These are phyloP conservation scores for Phenoliferia sp. DNA, from an alignment of 1,284 basidiomycete genomes.

Conservation along the genomic window DNA sequence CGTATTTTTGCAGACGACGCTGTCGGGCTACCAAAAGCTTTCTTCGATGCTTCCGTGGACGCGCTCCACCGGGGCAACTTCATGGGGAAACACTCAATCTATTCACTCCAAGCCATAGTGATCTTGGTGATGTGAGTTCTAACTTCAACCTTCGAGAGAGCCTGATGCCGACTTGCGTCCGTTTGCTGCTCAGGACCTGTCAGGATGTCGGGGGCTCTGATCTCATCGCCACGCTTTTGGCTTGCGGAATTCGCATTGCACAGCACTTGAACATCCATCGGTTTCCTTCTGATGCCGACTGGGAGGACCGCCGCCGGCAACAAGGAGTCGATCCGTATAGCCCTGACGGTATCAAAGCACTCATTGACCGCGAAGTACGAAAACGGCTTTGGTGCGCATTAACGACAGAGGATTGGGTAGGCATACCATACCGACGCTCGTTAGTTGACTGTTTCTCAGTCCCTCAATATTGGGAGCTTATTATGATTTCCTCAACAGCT, in stretches of 20 bases:
- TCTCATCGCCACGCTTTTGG: constrained; percentile 27
- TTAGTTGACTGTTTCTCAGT: background rate
- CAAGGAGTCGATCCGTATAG: constrained; percentile 24
- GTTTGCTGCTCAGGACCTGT: background rate
- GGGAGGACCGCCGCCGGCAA: constrained; percentile 17
- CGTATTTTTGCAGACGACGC: background rate
- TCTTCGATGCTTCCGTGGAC: constrained; percentile 23
- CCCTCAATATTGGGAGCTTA: background rate
- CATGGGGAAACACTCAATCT: constrained; percentile 23
- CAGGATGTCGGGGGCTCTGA: constrained; percentile 12
- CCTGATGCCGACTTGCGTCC: background rate
- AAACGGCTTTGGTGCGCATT: constrained; percentile 29
- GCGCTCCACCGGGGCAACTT: constrained; percentile 25
- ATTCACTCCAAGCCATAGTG: constrained; percentile 21
- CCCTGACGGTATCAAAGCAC: constrained; percentile 15
- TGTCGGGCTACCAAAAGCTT: constrained; percentile 11
- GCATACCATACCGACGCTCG: background rate
- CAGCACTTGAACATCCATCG: constrained; percentile 26
- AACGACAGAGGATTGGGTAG: constrained; percentile 10
- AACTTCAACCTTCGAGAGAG: background rate
- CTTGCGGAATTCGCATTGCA: constrained; percentile 23
- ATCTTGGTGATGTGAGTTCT: constrained; percentile 15
- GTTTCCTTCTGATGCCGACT: constrained; percentile 21
- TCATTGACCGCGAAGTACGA: constrained; percentile 27
- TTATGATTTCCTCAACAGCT: constrained; percentile 11